Evolutionary conservation across 2,329 filamentous ascomycete genomes (phyloP), one percentile per base, ranked within the genome.

Genomic region (Alternaria brassicicola): DNA sequence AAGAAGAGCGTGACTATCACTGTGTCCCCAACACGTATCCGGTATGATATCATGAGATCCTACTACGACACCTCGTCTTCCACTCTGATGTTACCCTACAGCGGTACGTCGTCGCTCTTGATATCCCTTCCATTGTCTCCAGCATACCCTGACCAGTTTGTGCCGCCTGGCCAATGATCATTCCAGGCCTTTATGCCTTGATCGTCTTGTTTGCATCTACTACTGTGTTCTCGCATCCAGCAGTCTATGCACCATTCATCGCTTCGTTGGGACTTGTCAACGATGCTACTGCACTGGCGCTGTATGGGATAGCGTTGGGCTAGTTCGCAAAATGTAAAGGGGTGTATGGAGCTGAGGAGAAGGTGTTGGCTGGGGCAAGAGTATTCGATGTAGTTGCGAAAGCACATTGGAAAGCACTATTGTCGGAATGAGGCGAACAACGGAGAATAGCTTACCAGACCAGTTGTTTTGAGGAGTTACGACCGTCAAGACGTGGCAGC

Each of bases 191-290:
- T 53, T 31, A 55, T 49, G 23, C 35, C 46, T 15, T 38, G 3
- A 1, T 47, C n/a, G 4, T 30, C 36, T n/a, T 38, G 43, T 19
- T 36, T 52, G 10, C 4, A 12, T n/a, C 1, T 33, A 6, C 49
- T 33, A 4, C 52, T 50, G 6, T 66, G 31, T 19, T 59, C 51
- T 15, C 25, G 36, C 50, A 13, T n/a, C 47, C 36, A 57, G 23
- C 65, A 68, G 12, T 61, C 58, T 9, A 45, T 41, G 39, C 66
- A 70, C 60, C 55, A 62, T 9, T 60, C 46, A 4, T 45, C 36
- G n/a, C 59, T 62, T 9, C 31, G 46, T 13, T 25, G 33, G 6
- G 50, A 13, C 13, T 25, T 48, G 30, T 61, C 9, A 1, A 41
- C 26, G 1, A 65, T 28, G 21, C 26, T 26, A 13, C 4, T 19